Percentiles rank a stretch among this genome's conserved stretches.
These are phyloP conservation scores for Polyporus arcularius DNA, from an alignment of 768 basidiomycete species.

Conservation along the genomic window DNA sequence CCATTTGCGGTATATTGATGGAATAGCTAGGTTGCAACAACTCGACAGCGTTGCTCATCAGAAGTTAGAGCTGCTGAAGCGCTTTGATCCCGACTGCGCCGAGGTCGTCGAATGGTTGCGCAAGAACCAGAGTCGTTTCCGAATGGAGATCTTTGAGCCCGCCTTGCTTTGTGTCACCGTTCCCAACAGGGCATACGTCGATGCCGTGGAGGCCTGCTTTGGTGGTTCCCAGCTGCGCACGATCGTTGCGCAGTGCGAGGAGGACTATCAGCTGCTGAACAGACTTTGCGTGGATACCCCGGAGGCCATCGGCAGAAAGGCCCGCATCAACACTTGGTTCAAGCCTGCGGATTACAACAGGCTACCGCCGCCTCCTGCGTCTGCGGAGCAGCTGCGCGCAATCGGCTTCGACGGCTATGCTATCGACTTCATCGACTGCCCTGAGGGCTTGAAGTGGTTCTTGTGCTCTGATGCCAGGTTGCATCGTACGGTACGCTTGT, in stretches of 20 bases:
- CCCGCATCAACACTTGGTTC: slow-evolving; percentile 69
- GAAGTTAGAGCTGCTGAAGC: slow-evolving; percentile 55
- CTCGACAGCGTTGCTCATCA: slow-evolving; percentile 57
- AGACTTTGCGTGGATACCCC: slow-evolving; percentile 63
- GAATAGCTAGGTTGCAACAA: slow-evolving; percentile 45
- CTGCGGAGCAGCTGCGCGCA: slow-evolving; percentile 48
- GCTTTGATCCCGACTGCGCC: slow-evolving; percentile 60
- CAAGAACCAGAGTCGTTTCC: slow-evolving; percentile 62
- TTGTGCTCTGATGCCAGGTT: slow-evolving; percentile 62
- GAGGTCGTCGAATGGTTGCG: slow-evolving; percentile 77
- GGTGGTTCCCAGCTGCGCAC: slow-evolving; percentile 66
- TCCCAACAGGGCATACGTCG: slow-evolving; percentile 58
- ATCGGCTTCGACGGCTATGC: slow-evolving; percentile 83
- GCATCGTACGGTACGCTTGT: slow-evolving; percentile 68
- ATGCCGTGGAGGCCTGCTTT: slow-evolving; percentile 78
- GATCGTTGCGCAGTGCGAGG: slow-evolving; percentile 80
- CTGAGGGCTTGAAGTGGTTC: slow-evolving; percentile 73
- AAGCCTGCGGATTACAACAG: slow-evolving; percentile 42
- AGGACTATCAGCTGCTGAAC: slow-evolving; percentile 78
- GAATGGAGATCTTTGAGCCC: slow-evolving; percentile 85
- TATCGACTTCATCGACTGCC: slow-evolving; percentile 77
- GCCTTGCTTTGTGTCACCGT: slow-evolving; percentile 73
- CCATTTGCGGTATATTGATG: neutral
- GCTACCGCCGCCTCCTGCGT: slow-evolving; percentile 55
- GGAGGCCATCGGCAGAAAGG: slow-evolving; percentile 51